A percentile compares a stretch with the other conserved stretches of the same genome.
Conservation (phyloP, 1,284 basidiomycete species). For the Ceratobasidium theobromae region DNA sequence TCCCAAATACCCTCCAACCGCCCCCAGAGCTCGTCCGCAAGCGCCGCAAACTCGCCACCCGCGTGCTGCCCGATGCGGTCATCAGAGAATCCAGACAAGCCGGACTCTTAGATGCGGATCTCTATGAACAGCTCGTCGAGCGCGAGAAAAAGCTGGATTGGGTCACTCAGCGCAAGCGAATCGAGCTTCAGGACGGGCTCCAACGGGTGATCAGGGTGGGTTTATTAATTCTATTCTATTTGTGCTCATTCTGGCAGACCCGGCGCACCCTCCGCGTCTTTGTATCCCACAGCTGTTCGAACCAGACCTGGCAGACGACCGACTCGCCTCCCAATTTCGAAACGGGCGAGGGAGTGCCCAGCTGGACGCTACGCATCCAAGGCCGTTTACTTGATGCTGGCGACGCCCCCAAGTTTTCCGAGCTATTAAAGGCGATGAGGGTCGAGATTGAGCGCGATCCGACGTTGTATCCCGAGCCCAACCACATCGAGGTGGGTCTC, state of each 20-base stretch:
- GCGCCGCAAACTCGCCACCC: slow-evolving; percentile 17
- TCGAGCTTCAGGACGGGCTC: slow-evolving; percentile 85
- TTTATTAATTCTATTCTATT: not conserved
- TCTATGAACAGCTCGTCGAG: slow-evolving; percentile 84
- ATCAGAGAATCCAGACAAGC: slow-evolving; percentile 3
- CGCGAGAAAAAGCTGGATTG: slow-evolving; percentile 94
- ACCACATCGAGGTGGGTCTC: slow-evolving; percentile 67
- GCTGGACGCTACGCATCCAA: slow-evolving; percentile 88
- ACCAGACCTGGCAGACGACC: slow-evolving; percentile 77
- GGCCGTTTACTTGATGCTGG: slow-evolving; percentile 71
- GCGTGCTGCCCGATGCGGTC: slow-evolving; percentile 18
- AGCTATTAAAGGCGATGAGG: slow-evolving; percentile 80
- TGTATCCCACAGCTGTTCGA: slow-evolving; percentile 83
- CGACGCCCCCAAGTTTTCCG: slow-evolving; percentile 74
- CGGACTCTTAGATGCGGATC: slow-evolving; percentile 64
- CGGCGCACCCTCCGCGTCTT: slow-evolving; percentile 87
- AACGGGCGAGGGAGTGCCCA: slow-evolving; percentile 78
- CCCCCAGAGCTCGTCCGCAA: slow-evolving; percentile 12
- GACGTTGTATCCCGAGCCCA: slow-evolving; percentile 76
- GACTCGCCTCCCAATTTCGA: slow-evolving; percentile 51
- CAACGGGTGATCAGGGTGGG: slow-evolving; percentile 47
- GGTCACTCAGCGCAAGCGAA: slow-evolving; percentile 88
- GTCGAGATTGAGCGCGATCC: slow-evolving; percentile 88
- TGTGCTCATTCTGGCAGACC: slow-evolving; percentile 51
- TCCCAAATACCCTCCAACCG: slow-evolving; percentile 11